A percentile compares a stretch with the other conserved stretches of the same genome.
phyloP scores from a whole-genome alignment of 73 alveolate genomes.

The Tetrahymena elliotti region DNA sequence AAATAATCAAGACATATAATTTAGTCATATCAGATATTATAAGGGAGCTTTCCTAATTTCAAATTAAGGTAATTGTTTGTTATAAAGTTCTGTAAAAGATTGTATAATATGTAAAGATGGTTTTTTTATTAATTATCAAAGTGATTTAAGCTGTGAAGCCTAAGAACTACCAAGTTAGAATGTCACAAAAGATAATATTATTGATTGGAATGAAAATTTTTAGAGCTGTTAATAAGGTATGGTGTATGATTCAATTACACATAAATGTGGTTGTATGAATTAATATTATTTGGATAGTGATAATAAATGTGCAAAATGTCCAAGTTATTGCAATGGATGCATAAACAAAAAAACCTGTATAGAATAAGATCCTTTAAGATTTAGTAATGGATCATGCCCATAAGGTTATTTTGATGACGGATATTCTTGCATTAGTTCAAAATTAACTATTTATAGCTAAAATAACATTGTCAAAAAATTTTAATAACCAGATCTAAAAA shows the following conservation, averaged over 20 bases:
- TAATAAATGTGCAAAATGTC: background rate
- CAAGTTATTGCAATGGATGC: background rate
- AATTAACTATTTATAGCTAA: background rate
- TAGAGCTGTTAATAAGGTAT: background rate
- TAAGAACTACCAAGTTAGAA: background rate
- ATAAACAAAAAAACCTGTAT: background rate
- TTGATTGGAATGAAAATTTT: background rate
- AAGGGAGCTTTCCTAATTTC: background rate
- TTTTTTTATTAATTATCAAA: background rate
- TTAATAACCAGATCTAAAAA: background rate
- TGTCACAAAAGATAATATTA: background rate
- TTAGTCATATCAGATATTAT: background rate
- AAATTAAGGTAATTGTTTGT: background rate
- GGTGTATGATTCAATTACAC: background rate
- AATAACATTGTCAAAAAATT: background rate
- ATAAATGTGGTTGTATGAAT: background rate
- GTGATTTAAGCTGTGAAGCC: background rate
- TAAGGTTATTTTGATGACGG: background rate
- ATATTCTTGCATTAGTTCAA: background rate
- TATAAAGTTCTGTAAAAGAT: background rate
- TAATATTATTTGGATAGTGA: background rate
- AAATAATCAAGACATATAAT: background rate
- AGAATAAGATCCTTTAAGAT: background rate
- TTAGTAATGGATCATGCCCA: background rate
- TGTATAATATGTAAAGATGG: background rate